Percentiles rank a stretch among this genome's conserved stretches.
These are phyloP conservation scores for Cetradonia linearis DNA, from an alignment of 495 filamentous ascomycete genomes.

Conservation along the genomic window DNA sequence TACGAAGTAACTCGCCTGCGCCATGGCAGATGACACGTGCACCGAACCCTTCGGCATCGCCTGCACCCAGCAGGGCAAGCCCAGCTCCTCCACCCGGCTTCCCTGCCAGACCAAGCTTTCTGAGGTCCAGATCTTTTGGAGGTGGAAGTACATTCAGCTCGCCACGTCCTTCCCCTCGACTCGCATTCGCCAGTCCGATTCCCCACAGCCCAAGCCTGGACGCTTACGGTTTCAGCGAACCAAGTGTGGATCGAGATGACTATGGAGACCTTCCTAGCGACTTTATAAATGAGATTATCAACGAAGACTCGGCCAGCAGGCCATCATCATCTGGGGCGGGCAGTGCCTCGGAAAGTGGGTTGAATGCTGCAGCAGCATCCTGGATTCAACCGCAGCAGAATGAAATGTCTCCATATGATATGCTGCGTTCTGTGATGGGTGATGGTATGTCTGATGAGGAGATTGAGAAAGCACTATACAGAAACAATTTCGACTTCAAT, in stretches of 20 bases:
- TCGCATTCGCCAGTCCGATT: slow-evolving; percentile 88
- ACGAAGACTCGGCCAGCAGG: slow-evolving; percentile 72
- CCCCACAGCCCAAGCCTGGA: slow-evolving; percentile 90
- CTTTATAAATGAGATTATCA: slow-evolving; percentile 86
- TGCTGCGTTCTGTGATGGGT: slow-evolving; percentile 87
- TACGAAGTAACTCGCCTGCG: slow-evolving; percentile 82
- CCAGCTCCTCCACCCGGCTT: slow-evolving; percentile 75
- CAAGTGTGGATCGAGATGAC: slow-evolving; percentile 66
- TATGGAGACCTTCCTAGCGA: slow-evolving; percentile 90
- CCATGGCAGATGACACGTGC: slow-evolving; percentile 76
- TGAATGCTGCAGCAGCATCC: slow-evolving; percentile 67
- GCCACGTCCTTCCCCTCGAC: slow-evolving; percentile 83
- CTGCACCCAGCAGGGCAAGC: slow-evolving; percentile 64
- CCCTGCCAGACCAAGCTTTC: slow-evolving; percentile 54
- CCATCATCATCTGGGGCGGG: slow-evolving; percentile 60
- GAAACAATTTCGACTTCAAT: slow-evolving; percentile 85
- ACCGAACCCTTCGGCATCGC: slow-evolving; percentile 60
- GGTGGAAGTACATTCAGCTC: slow-evolving; percentile 83
- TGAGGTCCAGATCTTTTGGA: slow-evolving; percentile 61
- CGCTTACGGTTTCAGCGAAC: slow-evolving; percentile 80
- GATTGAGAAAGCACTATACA: slow-evolving; percentile 77
- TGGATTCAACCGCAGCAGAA: slow-evolving; percentile 65
- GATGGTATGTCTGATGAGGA: slow-evolving; percentile 86
- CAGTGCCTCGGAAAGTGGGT: slow-evolving; percentile 43
- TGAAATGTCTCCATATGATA: slow-evolving; percentile 98